phyloP scores from a whole-genome alignment of 805 yeast species.

The Jamesozyma jinghongensis region DNA sequence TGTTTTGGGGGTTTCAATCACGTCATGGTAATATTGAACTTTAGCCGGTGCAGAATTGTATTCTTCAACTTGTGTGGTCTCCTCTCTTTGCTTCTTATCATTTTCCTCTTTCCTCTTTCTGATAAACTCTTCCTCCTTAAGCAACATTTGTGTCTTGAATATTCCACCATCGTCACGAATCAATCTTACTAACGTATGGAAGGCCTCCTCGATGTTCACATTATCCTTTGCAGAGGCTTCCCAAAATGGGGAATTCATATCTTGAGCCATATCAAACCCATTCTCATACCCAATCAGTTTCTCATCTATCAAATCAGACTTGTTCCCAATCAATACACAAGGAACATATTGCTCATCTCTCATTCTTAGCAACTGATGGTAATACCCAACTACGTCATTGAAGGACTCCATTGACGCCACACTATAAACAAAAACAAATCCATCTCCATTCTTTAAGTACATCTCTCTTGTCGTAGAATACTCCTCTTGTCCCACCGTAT shows the following conservation, averaged over 20 bases:
- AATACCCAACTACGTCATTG: conserved; percentile 69
- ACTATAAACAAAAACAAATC: conserved; percentile 77
- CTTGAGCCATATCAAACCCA: conserved; percentile 50
- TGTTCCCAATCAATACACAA: conserved; percentile 64
- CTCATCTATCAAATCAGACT: conserved; percentile 60
- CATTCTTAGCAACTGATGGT: conserved; percentile 65
- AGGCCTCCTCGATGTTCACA: conserved; percentile 77
- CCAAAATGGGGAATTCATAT: conserved; percentile 60
- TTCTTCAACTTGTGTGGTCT: no score
- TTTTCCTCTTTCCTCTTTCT: neutral
- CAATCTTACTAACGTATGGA: conserved; percentile 53
- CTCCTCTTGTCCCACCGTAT: conserved; percentile 96
- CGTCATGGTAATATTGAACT: no score
- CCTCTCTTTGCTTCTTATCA: no score
- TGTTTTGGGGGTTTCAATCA: no score
- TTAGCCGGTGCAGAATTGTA: no score
- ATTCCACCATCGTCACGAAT: conserved; percentile 31
- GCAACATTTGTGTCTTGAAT: neutral
- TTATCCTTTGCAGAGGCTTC: conserved; percentile 90
- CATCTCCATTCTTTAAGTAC: conserved; percentile 92
- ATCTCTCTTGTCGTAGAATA: conserved; percentile 86
- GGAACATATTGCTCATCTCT: conserved; percentile 70
- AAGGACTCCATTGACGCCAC: conserved; percentile 76
- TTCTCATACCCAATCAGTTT: conserved; percentile 63
- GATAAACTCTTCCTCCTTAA: neutral